These are phyloP conservation scores for Flagelloscypha sp. DNA, from an alignment of 768 basidiomycete species.

Conservation along the genomic window DNA sequence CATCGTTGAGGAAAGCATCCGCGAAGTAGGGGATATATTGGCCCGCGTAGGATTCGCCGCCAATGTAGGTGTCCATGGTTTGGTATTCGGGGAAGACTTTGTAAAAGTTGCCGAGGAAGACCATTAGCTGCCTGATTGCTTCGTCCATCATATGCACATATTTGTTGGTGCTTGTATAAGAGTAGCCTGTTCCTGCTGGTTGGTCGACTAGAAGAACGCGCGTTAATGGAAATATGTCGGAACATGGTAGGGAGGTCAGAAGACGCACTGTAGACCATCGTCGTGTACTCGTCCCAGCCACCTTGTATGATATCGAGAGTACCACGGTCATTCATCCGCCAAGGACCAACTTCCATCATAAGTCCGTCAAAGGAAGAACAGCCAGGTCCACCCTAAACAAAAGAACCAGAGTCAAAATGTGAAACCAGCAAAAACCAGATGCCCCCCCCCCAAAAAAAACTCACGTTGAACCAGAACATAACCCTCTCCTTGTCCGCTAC, in stretches of 20 bases:
- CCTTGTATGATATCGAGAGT: constrained; percentile 70
- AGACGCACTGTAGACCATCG: constrained; percentile 82
- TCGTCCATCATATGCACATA: constrained; percentile 75
- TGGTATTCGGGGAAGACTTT: constrained; percentile 83
- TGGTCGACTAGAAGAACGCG: constrained; percentile 70
- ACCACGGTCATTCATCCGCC: constrained; percentile 67
- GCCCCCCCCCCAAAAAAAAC: too few relatives aligned
- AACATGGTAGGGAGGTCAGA: constrained; percentile 1
- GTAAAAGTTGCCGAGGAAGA: constrained; percentile 87
- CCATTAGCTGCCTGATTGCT: constrained; percentile 56
- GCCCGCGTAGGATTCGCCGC: constrained; percentile 94
- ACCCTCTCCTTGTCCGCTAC: constrained; percentile 84
- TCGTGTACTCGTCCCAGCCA: constrained; percentile 97
- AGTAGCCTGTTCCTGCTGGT: constrained; percentile 93
- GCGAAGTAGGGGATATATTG: constrained; percentile 98
- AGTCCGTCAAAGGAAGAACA: constrained; percentile 96
- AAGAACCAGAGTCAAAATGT: constrained; percentile 1
- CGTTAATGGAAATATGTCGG: constrained; percentile 7
- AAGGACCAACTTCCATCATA: constrained; percentile 98
- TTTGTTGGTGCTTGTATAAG: constrained; percentile 77
- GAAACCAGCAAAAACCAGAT: constrained; percentile 2
- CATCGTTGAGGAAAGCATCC: constrained; percentile 61
- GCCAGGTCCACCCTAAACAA: constrained; percentile 85
- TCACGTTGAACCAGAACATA: constrained; percentile 95
- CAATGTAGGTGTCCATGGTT: constrained; percentile 86